A percentile compares a stretch with the other conserved stretches of the same genome.
These are phyloP conservation scores for Chimonanthus salicifolius DNA, from an alignment of 164 flowering plant genomes.

Conservation along the genomic window DNA sequence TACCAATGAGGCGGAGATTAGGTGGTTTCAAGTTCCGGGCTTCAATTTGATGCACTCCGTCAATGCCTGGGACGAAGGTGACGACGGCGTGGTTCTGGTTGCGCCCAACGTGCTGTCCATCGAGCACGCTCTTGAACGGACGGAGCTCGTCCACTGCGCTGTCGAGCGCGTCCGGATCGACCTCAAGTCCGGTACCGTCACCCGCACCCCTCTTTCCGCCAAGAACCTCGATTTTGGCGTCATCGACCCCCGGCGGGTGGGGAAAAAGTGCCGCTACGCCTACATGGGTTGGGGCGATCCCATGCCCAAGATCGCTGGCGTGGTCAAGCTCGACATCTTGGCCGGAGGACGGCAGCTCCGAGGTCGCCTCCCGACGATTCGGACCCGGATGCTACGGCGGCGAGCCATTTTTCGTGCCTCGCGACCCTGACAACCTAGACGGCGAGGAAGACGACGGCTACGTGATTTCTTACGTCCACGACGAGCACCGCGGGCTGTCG, in stretches of 20 bases:
- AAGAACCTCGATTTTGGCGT: conserved; percentile 61
- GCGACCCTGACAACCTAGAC: conserved; percentile 29
- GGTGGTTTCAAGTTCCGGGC: conserved; percentile 75
- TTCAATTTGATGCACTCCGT: conserved; percentile 59
- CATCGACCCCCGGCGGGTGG: conserved; percentile 46
- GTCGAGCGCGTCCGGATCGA: conserved; percentile 64
- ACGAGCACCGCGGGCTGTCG: conserved; percentile 56
- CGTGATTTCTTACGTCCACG: conserved; percentile 44
- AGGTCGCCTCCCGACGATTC: conserved; percentile 47
- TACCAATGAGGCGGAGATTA: conserved; percentile 48
- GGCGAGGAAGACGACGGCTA: conserved; percentile 73
- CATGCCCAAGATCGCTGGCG: conserved; percentile 58
- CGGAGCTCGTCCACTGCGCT: conserved; percentile 49
- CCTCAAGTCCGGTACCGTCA: conserved; percentile 38
- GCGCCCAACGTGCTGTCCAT: conserved; percentile 57
- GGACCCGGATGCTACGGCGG: conserved; percentile 68
- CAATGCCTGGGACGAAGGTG: conserved; percentile 89
- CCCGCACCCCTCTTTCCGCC: conserved; percentile 45
- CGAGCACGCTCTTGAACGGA: conserved; percentile 53
- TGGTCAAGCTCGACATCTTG: conserved; percentile 56
- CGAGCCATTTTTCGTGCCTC: conserved; percentile 67
- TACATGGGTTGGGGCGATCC: conserved; percentile 61
- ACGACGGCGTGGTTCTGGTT: conserved; percentile 41
- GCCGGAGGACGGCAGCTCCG: conserved; percentile 30
- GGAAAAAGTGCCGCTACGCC: conserved; percentile 47